Evolutionary conservation across 1,284 basidiomycete genomes (phyloP), one percentile per base, ranked within the genome.

Genomic region (Apiotrichum siamense): DNA sequence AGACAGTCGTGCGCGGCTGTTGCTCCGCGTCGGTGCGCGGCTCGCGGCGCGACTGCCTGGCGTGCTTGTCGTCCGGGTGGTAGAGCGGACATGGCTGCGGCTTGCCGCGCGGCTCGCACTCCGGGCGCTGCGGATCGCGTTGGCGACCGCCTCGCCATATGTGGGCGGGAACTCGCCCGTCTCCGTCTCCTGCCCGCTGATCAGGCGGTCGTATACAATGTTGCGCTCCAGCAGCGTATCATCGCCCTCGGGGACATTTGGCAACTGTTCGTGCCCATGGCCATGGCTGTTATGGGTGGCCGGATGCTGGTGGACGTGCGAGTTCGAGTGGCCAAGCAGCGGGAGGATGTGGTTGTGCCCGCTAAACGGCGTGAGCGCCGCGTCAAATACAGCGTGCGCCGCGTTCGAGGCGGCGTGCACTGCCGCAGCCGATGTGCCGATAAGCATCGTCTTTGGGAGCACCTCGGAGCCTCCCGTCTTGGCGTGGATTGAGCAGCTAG

Each of bases 101-200:
- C 47, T 35, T 3, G 49, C 46, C 3, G 49, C 36, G 25, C 50
- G 43, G 23, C 37, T 42, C 3, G 50, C 53, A 4, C 24, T 32
- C 15, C 52, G 37, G 18, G 52, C 47, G 11, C 37, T 49, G 35
- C 59, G 46, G 42, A 61, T 57, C 1, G 54, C 60, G 25, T 55
- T 52, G 18, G 64, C 61, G 36, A 74, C 61, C 0, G 67, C 74
- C 31, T 76, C 72, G 7, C 79, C 78, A 62, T 86, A 86, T 12
- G 77, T 68, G 7, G 84, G 84, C 0, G 84, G 84, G 29, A 77
- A 75, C 60, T 86, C 83, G 23, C 84, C 85, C 20, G 74, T 74
- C 61, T 82, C 79, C 33, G 78, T 81, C 67, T 82, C 80, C 62
- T 81, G 78, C 7, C 84, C 85, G 20, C 79, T 77, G 29, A 86